These are phyloP conservation scores for Geranomyces michiganensis DNA, from an alignment of 192 early-diverging fungal genomes.

Conservation along the genomic window DNA sequence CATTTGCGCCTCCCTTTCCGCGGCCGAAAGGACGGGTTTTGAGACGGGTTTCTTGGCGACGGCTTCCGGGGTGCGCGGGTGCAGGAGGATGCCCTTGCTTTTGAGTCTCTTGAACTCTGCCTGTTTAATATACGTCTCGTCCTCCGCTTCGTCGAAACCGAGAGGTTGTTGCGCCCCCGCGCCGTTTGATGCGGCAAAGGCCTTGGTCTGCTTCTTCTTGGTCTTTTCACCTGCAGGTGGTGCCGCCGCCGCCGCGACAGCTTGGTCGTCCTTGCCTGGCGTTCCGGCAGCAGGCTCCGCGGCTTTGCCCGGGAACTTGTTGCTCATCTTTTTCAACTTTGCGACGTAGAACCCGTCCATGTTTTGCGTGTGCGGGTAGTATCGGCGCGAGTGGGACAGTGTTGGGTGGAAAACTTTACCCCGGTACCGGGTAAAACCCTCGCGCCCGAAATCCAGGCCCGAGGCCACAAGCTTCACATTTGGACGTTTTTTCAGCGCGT, in stretches of 20 bases:
- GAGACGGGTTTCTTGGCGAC: not conserved
- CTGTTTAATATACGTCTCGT: constrained; percentile 53
- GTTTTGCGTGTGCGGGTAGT: constrained; percentile 97
- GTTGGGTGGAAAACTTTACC: constrained; percentile 87
- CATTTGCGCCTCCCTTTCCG: constrained; percentile 4
- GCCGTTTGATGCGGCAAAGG: too few species aligned
- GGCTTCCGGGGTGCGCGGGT: constrained; percentile 23
- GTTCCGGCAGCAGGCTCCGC: constrained; percentile 24
- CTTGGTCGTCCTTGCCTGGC: too few species aligned
- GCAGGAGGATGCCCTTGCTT: constrained; percentile 44
- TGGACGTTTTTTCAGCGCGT: constrained; percentile 91
- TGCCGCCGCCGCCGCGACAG: constrained; percentile 39
- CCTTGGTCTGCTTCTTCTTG: constrained; percentile 29
- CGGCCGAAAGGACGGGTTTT: not conserved
- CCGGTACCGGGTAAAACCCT: constrained; percentile 87
- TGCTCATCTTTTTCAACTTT: constrained; percentile 94
- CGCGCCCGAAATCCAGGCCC: constrained; percentile 90
- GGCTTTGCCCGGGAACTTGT: constrained; percentile 65
- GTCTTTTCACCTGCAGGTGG: constrained; percentile 21
- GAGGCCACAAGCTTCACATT: constrained; percentile 91
- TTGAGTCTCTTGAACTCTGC: constrained; percentile 46
- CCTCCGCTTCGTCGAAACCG: constrained; percentile 67
- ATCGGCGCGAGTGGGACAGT: constrained; percentile 79
- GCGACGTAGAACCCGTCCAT: constrained; percentile 99
- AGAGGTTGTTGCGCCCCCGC: constrained; percentile 37